Evolutionary conservation across 179 eudicot species (phyloP).

Genomic region (Spergularia azorica): DNA sequence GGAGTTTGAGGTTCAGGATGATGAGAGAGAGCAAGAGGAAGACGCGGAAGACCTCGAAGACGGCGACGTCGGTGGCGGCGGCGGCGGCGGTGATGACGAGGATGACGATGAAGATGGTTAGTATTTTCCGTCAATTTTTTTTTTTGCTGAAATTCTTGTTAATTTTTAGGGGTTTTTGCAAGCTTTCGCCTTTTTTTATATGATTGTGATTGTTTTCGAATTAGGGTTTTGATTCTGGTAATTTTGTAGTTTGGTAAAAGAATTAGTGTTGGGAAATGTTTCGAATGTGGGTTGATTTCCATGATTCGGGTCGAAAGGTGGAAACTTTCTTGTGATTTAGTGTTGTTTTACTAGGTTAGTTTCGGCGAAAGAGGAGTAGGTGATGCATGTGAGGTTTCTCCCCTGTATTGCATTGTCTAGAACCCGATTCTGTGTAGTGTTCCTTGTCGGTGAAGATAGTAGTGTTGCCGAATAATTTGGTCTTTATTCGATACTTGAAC

Average conservation of each 20-base stretch:
- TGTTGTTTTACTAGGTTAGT: background rate
- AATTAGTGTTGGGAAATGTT: background rate
- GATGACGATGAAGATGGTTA: conserved; percentile 79
- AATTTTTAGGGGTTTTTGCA: background rate
- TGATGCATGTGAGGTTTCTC: background rate
- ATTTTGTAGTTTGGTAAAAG: background rate
- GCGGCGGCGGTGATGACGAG: conserved; percentile 47
- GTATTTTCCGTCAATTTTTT: background rate
- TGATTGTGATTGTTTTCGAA: background rate
- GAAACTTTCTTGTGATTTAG: background rate
- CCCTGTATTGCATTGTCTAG: background rate
- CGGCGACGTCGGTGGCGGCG: conserved; percentile 44
- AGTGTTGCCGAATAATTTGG: background rate
- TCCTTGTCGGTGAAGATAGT: background rate
- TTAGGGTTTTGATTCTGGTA: conserved; percentile 21
- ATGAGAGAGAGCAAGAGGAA: conserved; percentile 52
- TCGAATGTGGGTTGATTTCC: background rate
- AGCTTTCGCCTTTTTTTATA: conserved; percentile 3
- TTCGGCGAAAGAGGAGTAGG: background rate
- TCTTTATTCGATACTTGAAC: background rate
- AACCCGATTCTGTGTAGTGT: background rate
- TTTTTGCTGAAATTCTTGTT: background rate
- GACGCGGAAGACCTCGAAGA: conserved; percentile 58
- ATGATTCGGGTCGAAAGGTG: background rate
- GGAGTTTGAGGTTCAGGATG: conserved; percentile 62